These are phyloP conservation scores for Puya raimondii DNA, from an alignment of 176 grass and related monocot genomes.

Conservation along the genomic window DNA sequence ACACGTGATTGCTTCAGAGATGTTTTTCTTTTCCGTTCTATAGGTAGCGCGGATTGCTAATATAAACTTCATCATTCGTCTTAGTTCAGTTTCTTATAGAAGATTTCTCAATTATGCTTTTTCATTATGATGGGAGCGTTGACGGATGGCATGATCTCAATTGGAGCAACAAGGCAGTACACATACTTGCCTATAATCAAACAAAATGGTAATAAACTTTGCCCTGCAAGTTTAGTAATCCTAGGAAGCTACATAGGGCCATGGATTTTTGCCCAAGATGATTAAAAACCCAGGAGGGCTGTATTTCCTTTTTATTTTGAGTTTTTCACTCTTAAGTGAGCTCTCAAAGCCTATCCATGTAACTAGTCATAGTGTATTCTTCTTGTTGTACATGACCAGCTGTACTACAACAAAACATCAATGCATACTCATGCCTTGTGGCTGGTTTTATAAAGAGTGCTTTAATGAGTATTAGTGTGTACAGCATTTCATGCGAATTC, in stretches of 20 bases:
- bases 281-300: neutral
- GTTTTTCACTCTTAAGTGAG: neutral
- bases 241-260: neutral
- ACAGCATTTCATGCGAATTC: neutral
- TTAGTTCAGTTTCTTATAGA: constrained; percentile 65
- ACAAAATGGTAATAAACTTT: constrained; percentile 71
- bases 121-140: constrained; percentile 97
- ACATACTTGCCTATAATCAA: constrained; percentile 81
- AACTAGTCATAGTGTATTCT: neutral
- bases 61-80: constrained; percentile 6
- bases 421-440: too few relatives aligned
- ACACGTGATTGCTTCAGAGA: neutral
- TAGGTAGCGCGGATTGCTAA: neutral
- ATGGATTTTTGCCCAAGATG: neutral
- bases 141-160: constrained; percentile 74
- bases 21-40: neutral
- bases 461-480: too few relatives aligned
- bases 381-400: neutral
- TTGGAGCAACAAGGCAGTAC: constrained; percentile 80
- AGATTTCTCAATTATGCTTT: constrained; percentile 79
- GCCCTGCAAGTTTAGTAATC: constrained; percentile 1
- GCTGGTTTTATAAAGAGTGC: too few relatives aligned
- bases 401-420: neutral
- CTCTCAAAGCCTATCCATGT: neutral
- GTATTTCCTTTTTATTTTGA: neutral